Evolutionary conservation across 2,329 filamentous ascomycete genomes (phyloP).

Genomic region (Didymella pomorum): DNA sequence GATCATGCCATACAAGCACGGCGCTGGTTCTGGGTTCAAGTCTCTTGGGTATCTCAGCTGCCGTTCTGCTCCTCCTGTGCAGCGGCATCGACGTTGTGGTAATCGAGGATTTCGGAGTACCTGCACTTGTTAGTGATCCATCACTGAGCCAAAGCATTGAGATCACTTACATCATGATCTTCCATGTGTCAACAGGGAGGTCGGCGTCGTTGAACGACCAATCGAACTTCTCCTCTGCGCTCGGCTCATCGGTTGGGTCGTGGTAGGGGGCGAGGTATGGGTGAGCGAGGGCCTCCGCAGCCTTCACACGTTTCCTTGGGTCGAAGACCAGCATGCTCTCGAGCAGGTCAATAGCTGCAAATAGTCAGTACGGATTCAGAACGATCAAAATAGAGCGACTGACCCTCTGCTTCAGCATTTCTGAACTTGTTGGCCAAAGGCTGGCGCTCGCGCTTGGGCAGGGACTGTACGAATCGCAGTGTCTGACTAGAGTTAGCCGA

Average conservation of each 20-base stretch:
- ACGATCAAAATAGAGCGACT: constrained; percentile 35
- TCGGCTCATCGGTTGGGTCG: constrained; percentile 94
- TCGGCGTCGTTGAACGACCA: constrained; percentile 99
- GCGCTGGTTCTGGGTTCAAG: constrained; percentile 20
- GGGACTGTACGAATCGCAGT: constrained; percentile 93
- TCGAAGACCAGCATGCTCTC: constrained; percentile 99
- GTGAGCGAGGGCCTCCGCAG: constrained; percentile 84
- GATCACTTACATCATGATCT: constrained; percentile 96
- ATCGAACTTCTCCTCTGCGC: constrained; percentile 96
- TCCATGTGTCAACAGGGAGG: constrained; percentile 98
- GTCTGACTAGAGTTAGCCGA: constrained; percentile 66
- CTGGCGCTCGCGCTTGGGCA: constrained; percentile 92
- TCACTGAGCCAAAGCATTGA: too few relatives aligned
- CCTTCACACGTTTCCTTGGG: constrained; percentile 93
- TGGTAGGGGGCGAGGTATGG: constrained; percentile 97
- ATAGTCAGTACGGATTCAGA: constrained; percentile 5
- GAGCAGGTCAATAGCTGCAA: constrained; percentile 83
- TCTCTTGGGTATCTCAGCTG: constrained; percentile 32
- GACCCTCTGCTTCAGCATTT: constrained; percentile 88
- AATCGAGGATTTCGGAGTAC: constrained; percentile 99
- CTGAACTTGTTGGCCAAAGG: constrained; percentile 89
- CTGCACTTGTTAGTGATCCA: constrained; percentile 57
- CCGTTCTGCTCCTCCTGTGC: constrained; percentile 46
- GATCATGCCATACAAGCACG: constrained; percentile 23
- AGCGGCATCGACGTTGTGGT: constrained; percentile 89